A percentile compares a stretch with the other conserved stretches of the same genome.
phyloP scores from a whole-genome alignment of 768 basidiomycete species.

The Clitopilus passeckerianus region DNA sequence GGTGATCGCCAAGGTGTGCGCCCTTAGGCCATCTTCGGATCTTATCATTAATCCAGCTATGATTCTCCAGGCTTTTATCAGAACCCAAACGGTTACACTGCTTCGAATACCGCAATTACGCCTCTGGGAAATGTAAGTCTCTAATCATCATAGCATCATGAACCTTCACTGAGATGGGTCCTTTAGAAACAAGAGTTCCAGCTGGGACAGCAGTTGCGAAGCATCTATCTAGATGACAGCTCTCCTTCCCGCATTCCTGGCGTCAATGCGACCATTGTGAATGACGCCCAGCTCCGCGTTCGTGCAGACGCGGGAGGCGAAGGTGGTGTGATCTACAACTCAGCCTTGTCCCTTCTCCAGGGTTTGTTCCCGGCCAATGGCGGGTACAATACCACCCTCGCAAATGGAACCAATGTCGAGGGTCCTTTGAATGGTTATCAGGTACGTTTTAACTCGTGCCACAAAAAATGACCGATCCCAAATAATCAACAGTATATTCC shows the following conservation, averaged over 20 bases:
- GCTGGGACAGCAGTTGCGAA: constrained; percentile 48
- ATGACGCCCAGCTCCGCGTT: constrained; percentile 34
- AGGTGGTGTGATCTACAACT: constrained; percentile 60
- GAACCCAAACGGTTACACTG: constrained; percentile 49
- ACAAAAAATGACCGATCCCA: too few relatives aligned
- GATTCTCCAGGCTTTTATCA: constrained; percentile 54
- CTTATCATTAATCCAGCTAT: background rate
- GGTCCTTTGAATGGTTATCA: constrained; percentile 69
- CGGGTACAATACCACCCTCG: constrained; percentile 48
- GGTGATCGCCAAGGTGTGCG: constrained; percentile 48
- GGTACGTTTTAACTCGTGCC: constrained; percentile 9
- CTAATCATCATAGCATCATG: background rate
- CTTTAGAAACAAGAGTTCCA: constrained; percentile 51
- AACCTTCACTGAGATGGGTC: background rate
- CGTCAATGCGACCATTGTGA: constrained; percentile 27
- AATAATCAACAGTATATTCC: constrained; percentile 24
- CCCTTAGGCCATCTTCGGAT: background rate
- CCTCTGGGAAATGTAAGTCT: constrained; percentile 59
- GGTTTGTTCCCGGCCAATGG: constrained; percentile 56
- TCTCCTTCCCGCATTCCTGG: constrained; percentile 50
- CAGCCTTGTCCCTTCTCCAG: constrained; percentile 63
- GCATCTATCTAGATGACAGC: constrained; percentile 46
- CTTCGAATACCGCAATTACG: constrained; percentile 55
- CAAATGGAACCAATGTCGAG: constrained; percentile 55
- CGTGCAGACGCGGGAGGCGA: constrained; percentile 71